Base-by-base conservation (phyloP, 2,329 filamentous ascomycete genomes). In the Trichoderma sp. region DNA sequence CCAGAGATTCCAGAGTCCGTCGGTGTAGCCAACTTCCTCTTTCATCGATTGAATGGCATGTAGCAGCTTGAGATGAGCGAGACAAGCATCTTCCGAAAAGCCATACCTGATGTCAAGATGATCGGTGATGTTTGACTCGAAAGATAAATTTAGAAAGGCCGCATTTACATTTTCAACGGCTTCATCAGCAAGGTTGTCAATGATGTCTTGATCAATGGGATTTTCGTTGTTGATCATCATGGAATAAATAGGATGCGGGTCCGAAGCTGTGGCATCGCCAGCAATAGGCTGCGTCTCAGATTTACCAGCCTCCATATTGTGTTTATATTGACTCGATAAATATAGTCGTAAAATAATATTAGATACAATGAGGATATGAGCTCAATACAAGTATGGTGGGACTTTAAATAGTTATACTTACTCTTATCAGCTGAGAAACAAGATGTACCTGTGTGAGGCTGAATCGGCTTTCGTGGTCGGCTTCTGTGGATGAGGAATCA, bases 31-130 rank as follows among this genome's bases (percentile, higher is more conserved):
- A 21, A 94, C 79, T 21, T 87, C 85, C 70, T 92, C 88, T 71
- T 89, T 90, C 66, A 95, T 79, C 40, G 84, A 84, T 72, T 92
- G 86, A 68, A 95, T 85, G 11, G 89, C 87, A 64, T 88, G 86
- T 1, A 95, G 83, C 0, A 95, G 82, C 76, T 92, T 93, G 33
- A 95, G 83, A 76, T 96, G 92, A 0, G 88, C 90, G 27, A 92
- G 85, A 72, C 90, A 92, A 53, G 88, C 84, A 70, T 89, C 84
- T 29, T 67, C 64, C 16, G n/a, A 56, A 37, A 67, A 13, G 3
- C 29, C 31, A 10, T 49, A 67, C 16, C 40, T 52, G 16, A 67
- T 27, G 16, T 67, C 31, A 4, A 59, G 43, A n/a, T 52, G 53
- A 19, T 67, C 55, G 3, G 43, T 21, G 35, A 55, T 37, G 10